phyloP scores from a whole-genome alignment of 352 stramenopile genomes.

The Thalassiosira livingstoniorum region DNA sequence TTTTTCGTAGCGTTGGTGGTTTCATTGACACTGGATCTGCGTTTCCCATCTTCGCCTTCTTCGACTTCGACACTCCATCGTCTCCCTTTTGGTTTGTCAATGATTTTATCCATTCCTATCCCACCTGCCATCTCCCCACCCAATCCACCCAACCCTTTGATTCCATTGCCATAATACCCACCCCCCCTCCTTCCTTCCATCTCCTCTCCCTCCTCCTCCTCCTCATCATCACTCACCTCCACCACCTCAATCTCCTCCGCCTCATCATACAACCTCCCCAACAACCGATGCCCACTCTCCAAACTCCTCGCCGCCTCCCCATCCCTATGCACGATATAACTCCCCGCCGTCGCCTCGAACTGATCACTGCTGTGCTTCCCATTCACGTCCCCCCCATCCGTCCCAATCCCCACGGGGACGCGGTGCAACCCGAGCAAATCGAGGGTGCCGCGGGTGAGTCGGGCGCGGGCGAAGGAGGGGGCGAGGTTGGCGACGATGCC shows the following conservation, averaged over 20 bases:
- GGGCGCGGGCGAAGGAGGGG: constrained; percentile 55
- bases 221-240: constrained; percentile 27
- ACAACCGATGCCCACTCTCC: constrained; percentile 53
- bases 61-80: not conserved
- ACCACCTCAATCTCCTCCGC: constrained; percentile 44
- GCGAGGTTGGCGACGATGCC: constrained; percentile 59
- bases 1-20: too few species aligned
- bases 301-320: constrained; percentile 45
- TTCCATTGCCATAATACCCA: not conserved
- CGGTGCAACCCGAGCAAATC: constrained; percentile 59
- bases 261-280: constrained; percentile 60
- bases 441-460: constrained; percentile 57
- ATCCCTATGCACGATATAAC: constrained; percentile 56
- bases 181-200: not conserved
- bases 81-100: not conserved
- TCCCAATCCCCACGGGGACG: constrained; percentile 62
- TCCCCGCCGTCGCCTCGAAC: constrained; percentile 50
- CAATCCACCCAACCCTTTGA: constrained; percentile 1
- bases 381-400: constrained; percentile 58
- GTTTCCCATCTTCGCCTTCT: not conserved
- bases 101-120: not conserved
- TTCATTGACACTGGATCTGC: not conserved
- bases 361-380: constrained; percentile 55
- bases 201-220: not conserved
- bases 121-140: not conserved